Evolutionary conservation across 2,329 filamentous ascomycete species (phyloP).

Genomic region (Zelopaecilomyces penicillatus): DNA sequence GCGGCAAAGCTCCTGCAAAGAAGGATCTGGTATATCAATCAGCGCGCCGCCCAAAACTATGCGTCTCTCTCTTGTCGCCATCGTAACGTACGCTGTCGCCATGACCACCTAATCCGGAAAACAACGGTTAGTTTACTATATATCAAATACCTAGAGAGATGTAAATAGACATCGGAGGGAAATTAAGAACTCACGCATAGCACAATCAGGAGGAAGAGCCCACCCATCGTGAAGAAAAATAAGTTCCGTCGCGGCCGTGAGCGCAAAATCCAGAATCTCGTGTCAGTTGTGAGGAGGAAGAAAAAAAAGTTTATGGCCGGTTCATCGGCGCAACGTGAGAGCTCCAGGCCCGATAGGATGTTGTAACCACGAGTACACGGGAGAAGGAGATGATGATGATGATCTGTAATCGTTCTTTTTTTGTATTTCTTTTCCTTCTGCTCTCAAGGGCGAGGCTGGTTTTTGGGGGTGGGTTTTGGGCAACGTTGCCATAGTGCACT

Average conservation of each 20-base stretch:
- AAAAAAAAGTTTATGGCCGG: constrained; percentile 6
- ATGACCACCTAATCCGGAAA: constrained; percentile 40
- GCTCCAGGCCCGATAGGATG: background rate
- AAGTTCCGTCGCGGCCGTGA: background rate
- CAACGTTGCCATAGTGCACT: constrained; percentile 3
- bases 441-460: too few species aligned
- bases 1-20: constrained; percentile 79
- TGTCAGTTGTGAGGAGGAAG: background rate
- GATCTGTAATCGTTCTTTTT: too few species aligned
- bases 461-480: background rate
- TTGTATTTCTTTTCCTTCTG: too few species aligned
- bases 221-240: constrained; percentile 8
- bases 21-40: constrained; percentile 64
- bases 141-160: background rate
- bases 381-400: background rate
- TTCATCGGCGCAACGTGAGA: constrained; percentile 9
- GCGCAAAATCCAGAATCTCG: constrained; percentile 6
- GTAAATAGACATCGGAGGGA: too few species aligned
- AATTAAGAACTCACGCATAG: constrained; percentile 8
- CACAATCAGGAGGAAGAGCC: constrained; percentile 8
- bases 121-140: background rate
- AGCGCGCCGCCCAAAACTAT: background rate
- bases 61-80: background rate
- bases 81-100: constrained; percentile 45
- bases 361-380: background rate